A percentile compares a stretch with the other conserved stretches of the same genome.
These are phyloP conservation scores for Xerocomus brunneocitrinus DNA, from an alignment of 768 basidiomycete species.

Conservation along the genomic window DNA sequence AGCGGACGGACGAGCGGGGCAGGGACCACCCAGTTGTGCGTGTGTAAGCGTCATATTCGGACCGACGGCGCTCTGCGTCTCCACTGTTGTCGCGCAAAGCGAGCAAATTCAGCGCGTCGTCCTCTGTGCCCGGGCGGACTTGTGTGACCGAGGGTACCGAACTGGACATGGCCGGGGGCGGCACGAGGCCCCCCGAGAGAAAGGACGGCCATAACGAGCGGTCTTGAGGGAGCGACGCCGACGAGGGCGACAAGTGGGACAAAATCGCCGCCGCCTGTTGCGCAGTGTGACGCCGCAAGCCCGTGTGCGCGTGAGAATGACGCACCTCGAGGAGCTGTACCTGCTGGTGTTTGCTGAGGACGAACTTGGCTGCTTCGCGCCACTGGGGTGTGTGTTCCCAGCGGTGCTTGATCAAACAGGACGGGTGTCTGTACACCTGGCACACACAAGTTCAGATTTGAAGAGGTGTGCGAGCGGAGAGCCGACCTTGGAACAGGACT, in stretches of 20 bases:
- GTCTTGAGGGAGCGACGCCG: slow-evolving; percentile 83
- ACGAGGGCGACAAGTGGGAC: slow-evolving; percentile 70
- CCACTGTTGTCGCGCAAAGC: slow-evolving; percentile 8
- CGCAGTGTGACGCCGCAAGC: neutral
- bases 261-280: slow-evolving; percentile 88
- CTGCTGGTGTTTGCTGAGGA: slow-evolving; percentile 94
- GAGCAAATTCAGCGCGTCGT: slow-evolving; percentile 27
- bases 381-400: slow-evolving; percentile 98
- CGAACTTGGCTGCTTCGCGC: slow-evolving; percentile 87
- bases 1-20: slow-evolving; percentile 49
- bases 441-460: no score
- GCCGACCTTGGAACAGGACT: slow-evolving; percentile 86
- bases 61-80: neutral
- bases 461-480: neutral
- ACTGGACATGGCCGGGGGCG: slow-evolving; percentile 47
- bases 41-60: slow-evolving; percentile 7
- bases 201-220: slow-evolving; percentile 89
- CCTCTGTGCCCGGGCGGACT: slow-evolving; percentile 1
- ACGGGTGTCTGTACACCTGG: slow-evolving; percentile 86
- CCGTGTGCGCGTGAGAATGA: neutral
- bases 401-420: slow-evolving; percentile 93
- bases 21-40: slow-evolving; percentile 46
- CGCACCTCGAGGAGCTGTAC: slow-evolving; percentile 89
- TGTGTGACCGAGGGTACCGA: slow-evolving; percentile 34
- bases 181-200: slow-evolving; percentile 66